Evolutionary conservation across 2,329 filamentous ascomycete genomes (phyloP), one percentile per base, ranked within the genome.

Genomic region (Neonectria neomacrospora): DNA sequence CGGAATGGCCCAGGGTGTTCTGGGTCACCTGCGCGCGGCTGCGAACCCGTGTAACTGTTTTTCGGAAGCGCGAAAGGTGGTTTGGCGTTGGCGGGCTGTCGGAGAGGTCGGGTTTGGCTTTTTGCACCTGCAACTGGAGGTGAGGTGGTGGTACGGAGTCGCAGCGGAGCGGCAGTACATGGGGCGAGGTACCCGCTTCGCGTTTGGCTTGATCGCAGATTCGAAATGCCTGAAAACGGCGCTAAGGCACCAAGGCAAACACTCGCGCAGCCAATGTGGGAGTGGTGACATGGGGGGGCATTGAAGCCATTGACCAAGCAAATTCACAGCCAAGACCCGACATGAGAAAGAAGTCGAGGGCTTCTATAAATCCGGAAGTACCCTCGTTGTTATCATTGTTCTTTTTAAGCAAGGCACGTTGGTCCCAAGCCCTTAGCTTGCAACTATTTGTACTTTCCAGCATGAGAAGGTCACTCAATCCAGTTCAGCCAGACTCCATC

Each of bases 161-260:
- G 10, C 45, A 30, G 41, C 54, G 34, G 41, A 55, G 55, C 52
- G 67, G 34, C 34, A 67, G 70, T 71, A 72, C 70, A 56, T 65
- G 61, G 66, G 59, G 51, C 55, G 18, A 69, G 67, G 74, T 74
- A 75, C 72, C 71, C 73, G 66, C 60, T 22, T 32, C n/a, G 23
- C 23, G 28, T 28, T 52, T 6, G 34, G 16, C 26, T 47, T 50
- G 60, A 61, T 56, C 65, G 64, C 66, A 41, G 37, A 41, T 41
- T 18, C n/a, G n/a, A 20, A 30, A 22, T 73, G 66, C 75, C 73
- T 67, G 68, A 73, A 73, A 73, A 64, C 58, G 51, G 57, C 18
- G 53, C 60, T 72, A 68, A 77, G 75, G 76, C 76, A 71, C 71
- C 69, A 76, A 76, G 73, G 76, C 77, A 70, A 69, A 75, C 47